Percentiles rank a stretch among this genome's conserved stretches.
Conservation (phyloP, 257 asterid species). For the Eustoma russellianum region DNA sequence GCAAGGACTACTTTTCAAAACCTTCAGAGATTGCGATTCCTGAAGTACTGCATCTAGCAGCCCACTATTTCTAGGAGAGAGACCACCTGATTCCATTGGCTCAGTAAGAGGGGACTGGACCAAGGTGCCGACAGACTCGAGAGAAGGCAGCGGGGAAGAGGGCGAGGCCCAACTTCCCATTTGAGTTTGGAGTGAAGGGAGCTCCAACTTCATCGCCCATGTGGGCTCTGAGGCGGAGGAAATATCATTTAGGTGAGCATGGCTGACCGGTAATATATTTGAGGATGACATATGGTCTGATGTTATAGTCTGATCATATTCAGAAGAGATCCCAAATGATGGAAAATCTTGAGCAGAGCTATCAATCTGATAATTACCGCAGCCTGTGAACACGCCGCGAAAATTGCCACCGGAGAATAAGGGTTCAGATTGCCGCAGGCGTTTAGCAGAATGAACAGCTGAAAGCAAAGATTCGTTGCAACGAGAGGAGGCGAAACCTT, state of each 20-base stretch:
- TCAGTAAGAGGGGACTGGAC: conserved; percentile 49
- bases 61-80: conserved; percentile 53
- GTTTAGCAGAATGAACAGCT: conserved; percentile 42
- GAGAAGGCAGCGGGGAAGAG: conserved; percentile 53
- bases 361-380: conserved; percentile 28
- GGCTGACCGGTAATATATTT: conserved; percentile 35
- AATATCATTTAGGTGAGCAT: conserved; percentile 24
- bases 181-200: conserved; percentile 95
- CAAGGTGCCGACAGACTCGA: conserved; percentile 48
- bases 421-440: conserved; percentile 35
- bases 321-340: conserved; percentile 29
- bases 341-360: conserved; percentile 28
- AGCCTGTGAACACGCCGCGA: conserved; percentile 13
- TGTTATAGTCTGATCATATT: conserved; percentile 24
- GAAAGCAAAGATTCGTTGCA: conserved; percentile 22
- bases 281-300: conserved; percentile 22
- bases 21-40: conserved; percentile 38
- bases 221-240: conserved; percentile 68
- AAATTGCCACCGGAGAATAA: conserved; percentile 19
- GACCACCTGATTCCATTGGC: conserved; percentile 25
- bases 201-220: conserved; percentile 75
- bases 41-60: conserved; percentile 54
- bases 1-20: conserved; percentile 18
- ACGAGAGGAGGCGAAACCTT: conserved; percentile 29
- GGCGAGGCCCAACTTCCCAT: conserved; percentile 56